Percentiles rank a stretch among this genome's conserved stretches.
These are phyloP conservation scores for Lecanicillium sp. DNA, from an alignment of 2,329 filamentous ascomycete species.

Conservation along the genomic window DNA sequence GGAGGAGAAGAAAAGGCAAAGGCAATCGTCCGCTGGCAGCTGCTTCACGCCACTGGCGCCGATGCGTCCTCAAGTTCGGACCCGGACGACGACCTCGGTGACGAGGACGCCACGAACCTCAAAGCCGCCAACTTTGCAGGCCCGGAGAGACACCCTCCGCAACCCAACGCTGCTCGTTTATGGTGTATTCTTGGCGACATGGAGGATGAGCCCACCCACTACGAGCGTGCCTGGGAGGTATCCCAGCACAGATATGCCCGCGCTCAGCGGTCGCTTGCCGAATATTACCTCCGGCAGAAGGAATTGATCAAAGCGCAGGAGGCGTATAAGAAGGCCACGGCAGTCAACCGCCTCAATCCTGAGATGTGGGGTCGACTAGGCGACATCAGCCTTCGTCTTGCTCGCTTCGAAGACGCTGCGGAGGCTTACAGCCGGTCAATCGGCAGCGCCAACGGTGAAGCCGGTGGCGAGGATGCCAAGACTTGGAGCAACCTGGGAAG, in stretches of 20 bases:
- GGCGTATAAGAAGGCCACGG: slow-evolving; percentile 71
- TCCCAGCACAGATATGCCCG: slow-evolving; percentile 75
- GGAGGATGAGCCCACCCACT: slow-evolving; percentile 65
- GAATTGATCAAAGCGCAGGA: slow-evolving; percentile 63
- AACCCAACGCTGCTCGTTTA: slow-evolving; percentile 75
- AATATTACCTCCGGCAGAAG: slow-evolving; percentile 61
- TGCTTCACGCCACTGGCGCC: slow-evolving; percentile 59
- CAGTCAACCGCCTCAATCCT: slow-evolving; percentile 72
- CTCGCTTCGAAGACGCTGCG: slow-evolving; percentile 68
- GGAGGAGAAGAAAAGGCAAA: slow-evolving; percentile 73
- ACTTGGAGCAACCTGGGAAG: slow-evolving; percentile 94
- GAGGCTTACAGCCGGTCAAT: slow-evolving; percentile 80
- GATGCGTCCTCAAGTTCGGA: slow-evolving; percentile 23
- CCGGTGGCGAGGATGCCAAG: slow-evolving; percentile 82
- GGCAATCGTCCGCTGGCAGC: slow-evolving; percentile 65
- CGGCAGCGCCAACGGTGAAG: slow-evolving; percentile 45
- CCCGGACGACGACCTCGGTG: slow-evolving; percentile 42
- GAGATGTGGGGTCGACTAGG: slow-evolving; percentile 86
- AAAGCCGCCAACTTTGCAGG: slow-evolving; percentile 49
- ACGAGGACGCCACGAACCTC: slow-evolving; percentile 45
- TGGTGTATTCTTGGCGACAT: slow-evolving; percentile 94
- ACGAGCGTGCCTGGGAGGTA: slow-evolving; percentile 80
- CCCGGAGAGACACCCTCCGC: slow-evolving; percentile 58
- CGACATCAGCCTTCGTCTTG: slow-evolving; percentile 75
- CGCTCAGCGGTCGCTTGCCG: slow-evolving; percentile 79